Evolutionary conservation across 2,329 filamentous ascomycete genomes (phyloP).

Genomic region (Talaromyces sp.): DNA sequence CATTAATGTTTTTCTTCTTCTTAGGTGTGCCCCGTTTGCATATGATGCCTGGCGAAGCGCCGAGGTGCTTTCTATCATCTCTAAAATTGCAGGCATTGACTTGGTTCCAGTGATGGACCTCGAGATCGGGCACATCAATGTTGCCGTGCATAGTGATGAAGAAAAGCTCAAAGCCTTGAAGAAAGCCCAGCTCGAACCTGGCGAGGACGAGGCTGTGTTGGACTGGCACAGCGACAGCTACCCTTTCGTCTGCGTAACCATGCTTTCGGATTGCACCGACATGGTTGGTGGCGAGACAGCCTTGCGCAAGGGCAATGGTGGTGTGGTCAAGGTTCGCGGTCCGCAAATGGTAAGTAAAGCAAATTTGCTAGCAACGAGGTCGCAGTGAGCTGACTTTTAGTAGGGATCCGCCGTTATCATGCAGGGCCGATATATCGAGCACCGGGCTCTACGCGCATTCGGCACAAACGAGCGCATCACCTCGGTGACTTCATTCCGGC

Average conservation of each 20-base stretch:
- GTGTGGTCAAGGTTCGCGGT: slow-evolving; percentile 56
- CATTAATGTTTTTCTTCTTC: background rate
- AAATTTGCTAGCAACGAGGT: background rate
- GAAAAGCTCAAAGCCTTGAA: slow-evolving; percentile 42
- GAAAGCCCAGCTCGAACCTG: slow-evolving; percentile 32
- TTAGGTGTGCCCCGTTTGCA: slow-evolving; percentile 59
- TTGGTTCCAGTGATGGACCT: slow-evolving; percentile 52
- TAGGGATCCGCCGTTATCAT: slow-evolving; percentile 63
- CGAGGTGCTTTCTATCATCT: slow-evolving; percentile 45
- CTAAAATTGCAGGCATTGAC: slow-evolving; percentile 52
- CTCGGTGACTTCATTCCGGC: slow-evolving; percentile 63
- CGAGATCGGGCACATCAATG: slow-evolving; percentile 55
- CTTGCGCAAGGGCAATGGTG: slow-evolving; percentile 50
- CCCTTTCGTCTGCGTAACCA: slow-evolving; percentile 66
- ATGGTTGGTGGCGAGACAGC: slow-evolving; percentile 65
- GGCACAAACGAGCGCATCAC: slow-evolving; percentile 59
- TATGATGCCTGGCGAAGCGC: slow-evolving; percentile 59
- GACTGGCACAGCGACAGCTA: slow-evolving; percentile 64
- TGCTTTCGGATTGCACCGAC: slow-evolving; percentile 59
- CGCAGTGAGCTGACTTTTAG: slow-evolving; percentile 3
- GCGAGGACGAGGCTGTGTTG: slow-evolving; percentile 51
- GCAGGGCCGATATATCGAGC: slow-evolving; percentile 64
- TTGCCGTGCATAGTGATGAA: slow-evolving; percentile 48
- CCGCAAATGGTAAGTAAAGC: slow-evolving; percentile 51
- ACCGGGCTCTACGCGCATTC: slow-evolving; percentile 57